A percentile compares a stretch with the other conserved stretches of the same genome.
Conservation (phyloP, 2,329 filamentous ascomycete genomes). For the Chaetothyriales sp. region DNA sequence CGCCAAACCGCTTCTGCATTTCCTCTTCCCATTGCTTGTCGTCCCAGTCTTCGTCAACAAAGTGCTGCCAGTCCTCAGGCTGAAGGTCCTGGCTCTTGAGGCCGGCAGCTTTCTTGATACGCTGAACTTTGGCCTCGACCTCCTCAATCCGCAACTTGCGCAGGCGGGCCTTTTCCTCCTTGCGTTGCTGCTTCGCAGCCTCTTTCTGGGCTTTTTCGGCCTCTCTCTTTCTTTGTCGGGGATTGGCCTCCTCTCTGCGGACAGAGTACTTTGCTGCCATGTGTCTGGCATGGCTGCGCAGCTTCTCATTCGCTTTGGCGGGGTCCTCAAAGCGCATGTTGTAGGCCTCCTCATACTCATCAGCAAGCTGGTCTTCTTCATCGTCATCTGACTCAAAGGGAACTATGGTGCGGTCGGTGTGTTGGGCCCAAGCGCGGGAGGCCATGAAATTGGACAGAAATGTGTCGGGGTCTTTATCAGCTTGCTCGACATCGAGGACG, state of each 20-base stretch:
- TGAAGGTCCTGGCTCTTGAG: constrained; percentile 44
- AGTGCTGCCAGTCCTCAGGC: constrained; percentile 67
- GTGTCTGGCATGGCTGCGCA: constrained; percentile 81
- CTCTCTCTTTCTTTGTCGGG: constrained; percentile 64
- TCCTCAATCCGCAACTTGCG: constrained; percentile 83
- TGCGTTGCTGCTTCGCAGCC: constrained; percentile 57
- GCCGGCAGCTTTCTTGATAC: constrained; percentile 81
- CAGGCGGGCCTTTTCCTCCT: constrained; percentile 67
- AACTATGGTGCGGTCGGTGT: constrained; percentile 48
- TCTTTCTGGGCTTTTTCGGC: constrained; percentile 63
- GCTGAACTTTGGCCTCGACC: constrained; percentile 68
- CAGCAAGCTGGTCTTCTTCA: constrained; percentile 57
- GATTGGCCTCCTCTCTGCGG: constrained; percentile 63
- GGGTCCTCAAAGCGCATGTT: constrained; percentile 95
- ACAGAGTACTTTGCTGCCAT: constrained; percentile 68
- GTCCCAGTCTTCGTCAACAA: constrained; percentile 80
- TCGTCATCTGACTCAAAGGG: constrained; percentile 87
- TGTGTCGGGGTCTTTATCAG: constrained; percentile 77
- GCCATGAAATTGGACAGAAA: constrained; percentile 93
- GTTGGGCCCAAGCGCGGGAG: constrained; percentile 75
- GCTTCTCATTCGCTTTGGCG: constrained; percentile 67
- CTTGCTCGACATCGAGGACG: constrained; percentile 53
- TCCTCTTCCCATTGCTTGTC: constrained; percentile 79
- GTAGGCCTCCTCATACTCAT: constrained; percentile 82
- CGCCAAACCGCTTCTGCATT: constrained; percentile 77